These are phyloP conservation scores for Neurospora terricola DNA, from an alignment of 495 filamentous ascomycete species.

Conservation along the genomic window DNA sequence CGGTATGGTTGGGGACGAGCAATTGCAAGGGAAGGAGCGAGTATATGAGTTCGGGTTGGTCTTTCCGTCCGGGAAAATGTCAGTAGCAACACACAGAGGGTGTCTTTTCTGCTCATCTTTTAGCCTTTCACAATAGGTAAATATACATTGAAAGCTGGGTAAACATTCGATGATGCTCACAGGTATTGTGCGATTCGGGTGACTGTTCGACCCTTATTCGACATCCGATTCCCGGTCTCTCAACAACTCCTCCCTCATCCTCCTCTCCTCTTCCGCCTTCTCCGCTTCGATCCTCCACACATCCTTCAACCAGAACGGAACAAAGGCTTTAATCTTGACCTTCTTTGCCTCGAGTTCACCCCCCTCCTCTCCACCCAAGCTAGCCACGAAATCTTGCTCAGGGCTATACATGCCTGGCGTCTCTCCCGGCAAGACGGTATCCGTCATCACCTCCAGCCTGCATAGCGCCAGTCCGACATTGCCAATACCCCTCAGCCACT, in stretches of 20 bases:
- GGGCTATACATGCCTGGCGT: constrained; percentile 40
- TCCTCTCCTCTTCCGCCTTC: constrained; percentile 2
- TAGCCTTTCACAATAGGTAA: no score
- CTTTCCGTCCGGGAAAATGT: no score
- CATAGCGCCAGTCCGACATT: constrained; percentile 87
- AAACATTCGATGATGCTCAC: no score
- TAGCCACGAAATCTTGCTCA: constrained; percentile 33
- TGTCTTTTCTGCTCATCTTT: no score
- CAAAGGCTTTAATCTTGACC: constrained; percentile 71
- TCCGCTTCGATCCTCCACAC: constrained; percentile 12
- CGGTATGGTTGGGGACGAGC: background rate
- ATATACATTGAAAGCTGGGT: no score
- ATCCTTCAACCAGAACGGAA: constrained; percentile 64
- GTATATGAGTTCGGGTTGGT: no score
- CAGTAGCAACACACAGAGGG: no score
- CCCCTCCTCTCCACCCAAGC: constrained; percentile 12
- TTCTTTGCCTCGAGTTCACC: constrained; percentile 25
- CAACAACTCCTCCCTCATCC: background rate
- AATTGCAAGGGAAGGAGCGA: no score
- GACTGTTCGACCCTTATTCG: background rate
- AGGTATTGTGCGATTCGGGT: no score
- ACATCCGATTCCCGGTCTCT: background rate
- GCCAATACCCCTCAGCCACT: constrained; percentile 63
- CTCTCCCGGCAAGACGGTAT: constrained; percentile 55
- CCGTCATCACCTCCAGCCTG: constrained; percentile 82